Percentiles rank a stretch among this genome's conserved stretches.
These are phyloP conservation scores for Talaromyces ruber DNA, from an alignment of 495 filamentous ascomycete species.

Conservation along the genomic window DNA sequence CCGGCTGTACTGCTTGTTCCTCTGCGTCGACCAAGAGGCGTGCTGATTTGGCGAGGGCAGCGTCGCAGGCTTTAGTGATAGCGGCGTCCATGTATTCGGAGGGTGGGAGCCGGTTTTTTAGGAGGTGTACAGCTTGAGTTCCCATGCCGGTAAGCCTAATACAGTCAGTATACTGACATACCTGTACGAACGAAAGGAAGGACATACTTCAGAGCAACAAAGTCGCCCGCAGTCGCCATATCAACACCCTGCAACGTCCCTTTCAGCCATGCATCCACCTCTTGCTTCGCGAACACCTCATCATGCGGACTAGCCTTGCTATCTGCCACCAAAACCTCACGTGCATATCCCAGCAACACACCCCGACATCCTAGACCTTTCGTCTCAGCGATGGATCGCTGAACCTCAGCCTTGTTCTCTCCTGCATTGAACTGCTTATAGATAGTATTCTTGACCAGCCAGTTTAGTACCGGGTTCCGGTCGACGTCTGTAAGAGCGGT, in stretches of 20 bases:
- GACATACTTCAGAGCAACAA: conserved; percentile 73
- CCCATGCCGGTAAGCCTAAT: conserved; percentile 79
- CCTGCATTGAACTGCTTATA: conserved; percentile 46
- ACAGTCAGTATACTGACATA: conserved; percentile 3
- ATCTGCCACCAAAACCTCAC: conserved; percentile 34
- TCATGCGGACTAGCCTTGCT: conserved; percentile 22
- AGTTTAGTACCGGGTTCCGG: conserved; percentile 36
- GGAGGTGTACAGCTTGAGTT: conserved; percentile 55
- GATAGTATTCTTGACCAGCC: conserved; percentile 37
- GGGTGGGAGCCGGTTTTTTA: conserved; percentile 51
- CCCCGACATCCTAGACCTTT: conserved; percentile 37
- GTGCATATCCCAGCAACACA: conserved; percentile 40
- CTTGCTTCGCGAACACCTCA: conserved; percentile 35
- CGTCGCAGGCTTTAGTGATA: conserved; percentile 67
- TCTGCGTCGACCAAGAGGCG: conserved; percentile 85
- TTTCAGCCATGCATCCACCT: conserved; percentile 64
- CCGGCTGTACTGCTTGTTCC: conserved; percentile 68
- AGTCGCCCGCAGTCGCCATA: conserved; percentile 68
- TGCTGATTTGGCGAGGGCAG: conserved; percentile 62
- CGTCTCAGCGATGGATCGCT: conserved; percentile 32
- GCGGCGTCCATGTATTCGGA: conserved; percentile 54
- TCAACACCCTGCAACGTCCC: conserved; percentile 70
- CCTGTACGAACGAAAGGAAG: background rate
- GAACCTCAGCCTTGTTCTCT: conserved; percentile 38
- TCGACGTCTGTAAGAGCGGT: conserved; percentile 39